Evolutionary conservation across 73 alveolate species (phyloP).

Genomic region (Tetrahymena borealis): DNA sequence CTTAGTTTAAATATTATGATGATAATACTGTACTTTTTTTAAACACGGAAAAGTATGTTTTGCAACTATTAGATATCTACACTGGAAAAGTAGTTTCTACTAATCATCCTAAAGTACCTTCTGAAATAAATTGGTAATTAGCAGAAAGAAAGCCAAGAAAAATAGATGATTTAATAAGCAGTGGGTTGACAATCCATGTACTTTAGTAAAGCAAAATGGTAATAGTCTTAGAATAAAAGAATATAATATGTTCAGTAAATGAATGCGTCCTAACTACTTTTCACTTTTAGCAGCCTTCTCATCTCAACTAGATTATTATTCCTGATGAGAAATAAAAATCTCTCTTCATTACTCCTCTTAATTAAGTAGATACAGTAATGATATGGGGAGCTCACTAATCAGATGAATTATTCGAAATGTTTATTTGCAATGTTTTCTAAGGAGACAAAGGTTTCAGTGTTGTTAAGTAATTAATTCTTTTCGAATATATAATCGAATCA

Average conservation of each 20-base stretch:
- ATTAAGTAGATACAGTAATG: background rate
- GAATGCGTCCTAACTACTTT: background rate
- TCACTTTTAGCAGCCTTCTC: background rate
- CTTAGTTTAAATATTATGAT: background rate
- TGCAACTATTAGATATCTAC: background rate
- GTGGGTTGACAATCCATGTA: background rate
- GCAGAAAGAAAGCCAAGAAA: background rate
- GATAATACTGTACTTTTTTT: background rate
- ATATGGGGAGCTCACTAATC: background rate
- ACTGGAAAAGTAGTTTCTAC: background rate
- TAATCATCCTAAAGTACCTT: background rate
- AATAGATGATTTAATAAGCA: background rate
- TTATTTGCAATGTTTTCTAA: background rate
- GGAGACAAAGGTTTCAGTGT: background rate
- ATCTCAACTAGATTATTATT: background rate
- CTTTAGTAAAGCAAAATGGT: background rate
- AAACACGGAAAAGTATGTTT: background rate
- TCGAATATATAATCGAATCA: too few relatives aligned
- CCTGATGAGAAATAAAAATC: background rate
- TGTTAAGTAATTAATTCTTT: too few relatives aligned
- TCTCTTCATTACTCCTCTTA: background rate
- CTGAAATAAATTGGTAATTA: background rate
- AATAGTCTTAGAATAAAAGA: background rate
- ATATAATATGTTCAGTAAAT: background rate
- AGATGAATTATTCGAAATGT: background rate